Percentiles rank a stretch among this genome's conserved stretches.
phyloP scores from a whole-genome alignment of 108 stramenopile genomes.

The Asterionellopsis glacialis region DNA sequence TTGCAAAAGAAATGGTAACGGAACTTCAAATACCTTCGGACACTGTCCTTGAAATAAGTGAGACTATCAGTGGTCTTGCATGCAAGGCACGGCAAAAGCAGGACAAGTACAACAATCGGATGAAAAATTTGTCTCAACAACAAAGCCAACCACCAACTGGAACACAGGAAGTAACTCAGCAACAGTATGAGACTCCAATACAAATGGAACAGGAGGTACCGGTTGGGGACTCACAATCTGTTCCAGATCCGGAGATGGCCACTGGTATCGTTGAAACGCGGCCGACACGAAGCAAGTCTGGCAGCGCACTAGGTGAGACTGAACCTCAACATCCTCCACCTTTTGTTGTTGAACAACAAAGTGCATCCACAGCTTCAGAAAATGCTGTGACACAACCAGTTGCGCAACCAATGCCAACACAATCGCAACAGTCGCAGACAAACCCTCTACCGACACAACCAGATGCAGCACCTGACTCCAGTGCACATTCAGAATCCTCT shows the following conservation, averaged over 20 bases:
- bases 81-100: slow-evolving; percentile 67
- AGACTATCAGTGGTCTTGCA: slow-evolving; percentile 81
- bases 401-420: too few relatives aligned
- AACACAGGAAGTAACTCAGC: slow-evolving; percentile 5
- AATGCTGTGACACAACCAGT: neutral
- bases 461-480: neutral
- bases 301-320: slow-evolving; percentile 7
- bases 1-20: slow-evolving; percentile 85
- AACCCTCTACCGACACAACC: slow-evolving; percentile 20
- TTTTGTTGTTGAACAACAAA: neutral
- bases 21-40: slow-evolving; percentile 77
- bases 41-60: slow-evolving; percentile 78
- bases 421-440: too few relatives aligned
- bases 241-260: slow-evolving; percentile 1
- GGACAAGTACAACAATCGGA: slow-evolving; percentile 38
- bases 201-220: slow-evolving; percentile 13
- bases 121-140: neutral
- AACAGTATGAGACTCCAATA: slow-evolving; percentile 18
- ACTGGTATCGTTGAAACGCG: neutral
- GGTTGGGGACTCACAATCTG: neutral
- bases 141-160: neutral
- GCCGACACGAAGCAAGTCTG: slow-evolving; percentile 8
- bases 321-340: too few relatives aligned
- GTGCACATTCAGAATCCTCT: too few relatives aligned
- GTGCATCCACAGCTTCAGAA: slow-evolving; percentile 15